Evolutionary conservation across 768 basidiomycete genomes (phyloP).

Genomic region (Boletus vinaceobasis): DNA sequence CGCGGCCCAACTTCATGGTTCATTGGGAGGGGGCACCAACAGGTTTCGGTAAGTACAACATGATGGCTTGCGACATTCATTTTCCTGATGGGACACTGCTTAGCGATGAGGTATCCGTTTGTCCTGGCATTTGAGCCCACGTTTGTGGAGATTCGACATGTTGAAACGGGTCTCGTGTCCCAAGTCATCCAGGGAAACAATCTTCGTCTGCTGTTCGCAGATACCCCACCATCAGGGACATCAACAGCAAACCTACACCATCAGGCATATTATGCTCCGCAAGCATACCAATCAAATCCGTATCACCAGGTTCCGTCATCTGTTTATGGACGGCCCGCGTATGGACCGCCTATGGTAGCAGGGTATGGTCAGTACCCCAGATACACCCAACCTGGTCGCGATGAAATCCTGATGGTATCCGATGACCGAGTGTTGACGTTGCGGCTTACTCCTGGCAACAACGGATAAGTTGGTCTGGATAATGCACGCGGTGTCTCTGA

Average conservation of each 20-base stretch:
- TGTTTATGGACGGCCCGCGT: constrained; percentile 28
- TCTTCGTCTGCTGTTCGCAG: constrained; percentile 86
- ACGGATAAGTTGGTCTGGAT: constrained; percentile 8
- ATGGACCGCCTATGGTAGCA: constrained; percentile 19
- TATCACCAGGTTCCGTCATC: constrained; percentile 31
- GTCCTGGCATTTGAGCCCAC: constrained; percentile 95
- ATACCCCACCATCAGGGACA: constrained; percentile 85
- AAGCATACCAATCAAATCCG: constrained; percentile 29
- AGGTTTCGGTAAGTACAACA: constrained; percentile 76
- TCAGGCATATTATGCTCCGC: constrained; percentile 33
- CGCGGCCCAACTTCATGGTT: constrained; percentile 89
- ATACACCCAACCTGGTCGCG: constrained; percentile 54
- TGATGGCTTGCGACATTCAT: not conserved
- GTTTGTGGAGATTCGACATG: constrained; percentile 95
- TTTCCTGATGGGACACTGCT: constrained; percentile 8
- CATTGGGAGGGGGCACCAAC: constrained; percentile 95
- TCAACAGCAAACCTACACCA: constrained; percentile 45
- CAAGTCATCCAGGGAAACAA: constrained; percentile 96
- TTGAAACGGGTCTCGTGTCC: constrained; percentile 85
- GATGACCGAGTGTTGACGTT: constrained; percentile 82
- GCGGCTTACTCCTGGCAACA: constrained; percentile 41
- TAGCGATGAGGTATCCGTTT: constrained; percentile 94
- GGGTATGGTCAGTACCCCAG: constrained; percentile 43
- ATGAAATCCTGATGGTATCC: constrained; percentile 87
- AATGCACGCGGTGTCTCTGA: not conserved